These are phyloP conservation scores for Lachnellula willkommii DNA, from an alignment of 2,329 filamentous ascomycete genomes.

Conservation along the genomic window DNA sequence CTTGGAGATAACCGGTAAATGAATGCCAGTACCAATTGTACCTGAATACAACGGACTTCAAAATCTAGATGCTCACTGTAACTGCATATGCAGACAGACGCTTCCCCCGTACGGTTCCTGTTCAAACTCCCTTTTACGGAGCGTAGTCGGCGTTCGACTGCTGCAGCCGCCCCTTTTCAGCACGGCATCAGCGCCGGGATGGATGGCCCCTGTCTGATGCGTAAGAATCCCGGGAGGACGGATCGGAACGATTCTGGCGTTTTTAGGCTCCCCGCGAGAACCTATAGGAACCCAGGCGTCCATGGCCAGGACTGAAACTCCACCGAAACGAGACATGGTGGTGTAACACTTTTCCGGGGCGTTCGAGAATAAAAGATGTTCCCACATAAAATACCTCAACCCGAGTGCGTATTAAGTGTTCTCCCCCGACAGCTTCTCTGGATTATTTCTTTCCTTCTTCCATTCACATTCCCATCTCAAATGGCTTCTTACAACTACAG, in stretches of 20 bases:
- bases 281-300: background rate
- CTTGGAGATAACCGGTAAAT: background rate
- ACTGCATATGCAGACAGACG: background rate
- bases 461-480: conserved; percentile 8
- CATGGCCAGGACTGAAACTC: conserved; percentile 20
- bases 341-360: conserved; percentile 14
- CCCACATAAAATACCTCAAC: conserved; percentile 16
- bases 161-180: background rate
- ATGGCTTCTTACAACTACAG: conserved; percentile 28
- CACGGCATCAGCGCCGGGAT: background rate
- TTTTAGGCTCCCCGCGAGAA: background rate
- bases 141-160: background rate
- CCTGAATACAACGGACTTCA: background rate
- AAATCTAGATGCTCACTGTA: background rate
- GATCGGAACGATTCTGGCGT: background rate
- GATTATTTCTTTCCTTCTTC: background rate
- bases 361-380: conserved; percentile 11
- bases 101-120: background rate
- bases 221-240: background rate
- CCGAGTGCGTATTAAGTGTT: conserved; percentile 19
- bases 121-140: background rate
- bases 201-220: background rate
- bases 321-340: conserved; percentile 26
- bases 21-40: no score
- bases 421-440: conserved; percentile 5